Percentiles rank a stretch among this genome's conserved stretches.
These are phyloP conservation scores for Mycocentrospora acerina DNA, from an alignment of 2,329 filamentous ascomycete genomes.

Conservation along the genomic window DNA sequence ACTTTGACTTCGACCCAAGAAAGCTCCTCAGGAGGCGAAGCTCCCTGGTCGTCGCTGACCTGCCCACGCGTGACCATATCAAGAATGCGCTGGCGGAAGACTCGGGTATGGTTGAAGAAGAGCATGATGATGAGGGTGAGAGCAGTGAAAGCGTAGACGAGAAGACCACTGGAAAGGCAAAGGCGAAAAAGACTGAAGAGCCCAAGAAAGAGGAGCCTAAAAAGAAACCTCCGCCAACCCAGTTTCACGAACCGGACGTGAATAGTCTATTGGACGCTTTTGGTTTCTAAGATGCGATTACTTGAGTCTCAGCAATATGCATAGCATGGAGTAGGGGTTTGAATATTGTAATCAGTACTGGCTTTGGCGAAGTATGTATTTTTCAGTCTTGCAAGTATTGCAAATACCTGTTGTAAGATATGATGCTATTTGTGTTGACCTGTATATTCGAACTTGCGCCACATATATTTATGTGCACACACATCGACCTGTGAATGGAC, in stretches of 20 bases:
- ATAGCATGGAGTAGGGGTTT: slow-evolving; percentile 4
- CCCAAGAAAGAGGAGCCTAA: slow-evolving; percentile 29
- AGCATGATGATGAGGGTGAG: slow-evolving; percentile 29
- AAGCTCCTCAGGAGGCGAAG: slow-evolving; percentile 70
- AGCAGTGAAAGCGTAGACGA: slow-evolving; percentile 46
- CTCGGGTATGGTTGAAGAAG: slow-evolving; percentile 23
- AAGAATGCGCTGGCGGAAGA: slow-evolving; percentile 18
- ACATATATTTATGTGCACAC: too few species aligned
- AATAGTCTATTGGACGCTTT: slow-evolving; percentile 89
- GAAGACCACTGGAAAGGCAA: slow-evolving; percentile 38
- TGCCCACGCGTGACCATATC: slow-evolving; percentile 48
- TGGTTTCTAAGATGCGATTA: slow-evolving; percentile 64
- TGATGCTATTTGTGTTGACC: too few species aligned
- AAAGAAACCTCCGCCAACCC: slow-evolving; percentile 65
- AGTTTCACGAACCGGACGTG: slow-evolving; percentile 90
- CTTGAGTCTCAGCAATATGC: too few species aligned
- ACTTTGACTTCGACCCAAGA: slow-evolving; percentile 58
- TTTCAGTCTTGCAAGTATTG: neutral
- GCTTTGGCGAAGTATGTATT: neutral
- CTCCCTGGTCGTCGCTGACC: slow-evolving; percentile 78
- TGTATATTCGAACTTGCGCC: too few species aligned
- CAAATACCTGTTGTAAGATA: too few species aligned
- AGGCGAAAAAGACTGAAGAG: slow-evolving; percentile 16
- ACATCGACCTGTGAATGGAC: too few species aligned
- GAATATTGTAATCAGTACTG: too few species aligned